Base-by-base conservation (phyloP, 31 red algal genomes). In the Asparagopsis taxiformis region DNA sequence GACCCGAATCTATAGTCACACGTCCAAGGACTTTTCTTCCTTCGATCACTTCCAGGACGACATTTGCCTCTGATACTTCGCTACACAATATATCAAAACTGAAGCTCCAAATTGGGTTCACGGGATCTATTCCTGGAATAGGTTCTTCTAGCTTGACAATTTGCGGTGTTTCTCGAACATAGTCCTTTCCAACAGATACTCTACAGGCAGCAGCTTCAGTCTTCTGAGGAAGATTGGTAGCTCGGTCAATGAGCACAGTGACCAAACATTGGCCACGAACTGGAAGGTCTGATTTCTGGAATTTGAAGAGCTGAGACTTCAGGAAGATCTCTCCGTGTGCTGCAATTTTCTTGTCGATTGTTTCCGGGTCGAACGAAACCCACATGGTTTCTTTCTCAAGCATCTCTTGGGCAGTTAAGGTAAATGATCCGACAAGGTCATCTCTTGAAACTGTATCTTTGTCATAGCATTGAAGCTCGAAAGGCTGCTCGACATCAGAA, bases 101-200 rank as follows among this genome's bases (percentile, higher is more conserved):
- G 59, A 80, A 68, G 19, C 52, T 80, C 75, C 74, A 89, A 15
- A 76, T 62, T 19, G 85, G 85, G 44, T 89, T 89, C 6, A 80
- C 31, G 21, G 85, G 85, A 34, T 89, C 85, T 1, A 89, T 33
- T 13, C 85, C 85, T 3, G 56, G 85, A 28, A 80, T 79, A 29
- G 73, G 85, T 28, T 68, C 46, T 39, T 25, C n/a, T 44, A 54
- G 39, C 23, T 36, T 72, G 13, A 28, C 34, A 24, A 89, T 58
- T 50, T 59, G 50, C 10, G 66, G 74, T 1, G 74, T 89, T 54
- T 80, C 68, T 63, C 32, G 43, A 31, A 54, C 0, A 0, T 49
- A 19, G 2, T 49, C 8, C 34, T 37, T 82, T 58, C 85, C 85
- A 20, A 89, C 67, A 7, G 31, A 1, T 44, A 80, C 53, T 30